Conservation (phyloP, 495 filamentous ascomycete species). For the Aspergillus cristatus region DNA sequence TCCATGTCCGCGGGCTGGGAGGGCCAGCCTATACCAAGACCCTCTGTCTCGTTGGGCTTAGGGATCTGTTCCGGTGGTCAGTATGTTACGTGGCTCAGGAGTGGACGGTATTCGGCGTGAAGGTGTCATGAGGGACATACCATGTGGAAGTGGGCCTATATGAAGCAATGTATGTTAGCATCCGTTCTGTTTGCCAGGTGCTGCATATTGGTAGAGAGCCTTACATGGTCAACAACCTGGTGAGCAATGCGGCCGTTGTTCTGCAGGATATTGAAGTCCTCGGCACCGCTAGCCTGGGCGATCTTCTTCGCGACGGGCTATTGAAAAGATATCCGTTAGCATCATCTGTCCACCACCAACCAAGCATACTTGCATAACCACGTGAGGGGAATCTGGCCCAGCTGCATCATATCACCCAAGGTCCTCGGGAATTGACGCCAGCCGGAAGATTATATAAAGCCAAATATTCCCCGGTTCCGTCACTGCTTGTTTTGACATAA, state of each 20-base stretch:
- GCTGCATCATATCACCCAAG: conserved; percentile 10
- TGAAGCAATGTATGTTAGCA: background rate
- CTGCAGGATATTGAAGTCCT: conserved; percentile 88
- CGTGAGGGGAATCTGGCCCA: background rate
- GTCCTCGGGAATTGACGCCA: conserved; percentile 5
- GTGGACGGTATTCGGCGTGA: too few relatives aligned
- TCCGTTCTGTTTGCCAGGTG: background rate
- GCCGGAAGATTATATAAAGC: conserved; percentile 3
- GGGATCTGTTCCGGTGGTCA: conserved; percentile 57
- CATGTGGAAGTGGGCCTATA: conserved; percentile 87
- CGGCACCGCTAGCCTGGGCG: conserved; percentile 62
- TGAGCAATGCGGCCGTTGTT: conserved; percentile 95
- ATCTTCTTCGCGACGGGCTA: conserved; percentile 85
- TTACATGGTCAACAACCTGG: conserved; percentile 87
- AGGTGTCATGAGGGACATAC: conserved; percentile 41
- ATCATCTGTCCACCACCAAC: background rate
- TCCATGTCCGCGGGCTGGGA: conserved; percentile 70
- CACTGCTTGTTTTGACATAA: conserved; percentile 4
- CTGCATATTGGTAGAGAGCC: conserved; percentile 12
- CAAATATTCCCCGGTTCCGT: too few relatives aligned
- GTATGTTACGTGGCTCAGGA: background rate
- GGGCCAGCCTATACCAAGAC: conserved; percentile 75
- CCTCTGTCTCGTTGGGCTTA: conserved; percentile 81
- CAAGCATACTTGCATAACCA: too few relatives aligned
- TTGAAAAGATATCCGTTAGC: background rate